Evolutionary conservation across 1,139 yeast genomes (phyloP), one percentile per base, ranked within the genome.

Genomic region (Pichia inconspicua): DNA sequence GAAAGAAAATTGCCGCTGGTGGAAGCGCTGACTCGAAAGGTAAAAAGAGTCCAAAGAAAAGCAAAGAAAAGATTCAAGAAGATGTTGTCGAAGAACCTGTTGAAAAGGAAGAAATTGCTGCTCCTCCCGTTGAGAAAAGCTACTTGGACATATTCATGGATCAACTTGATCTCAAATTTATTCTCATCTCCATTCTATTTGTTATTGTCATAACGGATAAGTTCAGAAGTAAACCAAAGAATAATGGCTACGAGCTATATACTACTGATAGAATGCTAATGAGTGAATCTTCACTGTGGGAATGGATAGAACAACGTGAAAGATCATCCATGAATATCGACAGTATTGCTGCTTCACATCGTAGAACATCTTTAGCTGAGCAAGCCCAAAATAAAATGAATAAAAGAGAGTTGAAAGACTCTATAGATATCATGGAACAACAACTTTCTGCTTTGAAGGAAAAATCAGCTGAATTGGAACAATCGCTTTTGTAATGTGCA

Each of bases 211-310:
- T 60, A 3, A 48, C 58, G 42, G 61, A 55, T 43, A 54, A 53
- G 41, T 32, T 52, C 42, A 52, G 17, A 12, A 42, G 37, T 11
- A 48, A 40, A 36, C 19, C 56, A 41, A 31, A 56, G 51, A 25
- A 51, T 56, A 10, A 15, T 15, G 51, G 54, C 25, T 50, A 54
- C 25, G 53, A 65, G 3, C 55, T 63, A 27, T 63, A 62, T 27
- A 39, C 37, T n/a, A 42, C 40, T 25, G 66, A 74, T 57, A 63
- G 64, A 46, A 59, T 66, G 46, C 57, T 71, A 53, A 71, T 74
- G 48, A 77, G 81, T 50, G 95, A 88, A 64, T 73, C 75, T 38
- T 75, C 76, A 40, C 65, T 89, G 49, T 89, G 96, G 96, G 74
- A 78, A 45, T 89, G 96, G 96, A 74, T 88, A 41, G 78, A 80